Percentiles rank a stretch among this genome's conserved stretches.
Evolutionary conservation across 257 asterid genomes (phyloP).

Genomic region (Ballota nigra): DNA sequence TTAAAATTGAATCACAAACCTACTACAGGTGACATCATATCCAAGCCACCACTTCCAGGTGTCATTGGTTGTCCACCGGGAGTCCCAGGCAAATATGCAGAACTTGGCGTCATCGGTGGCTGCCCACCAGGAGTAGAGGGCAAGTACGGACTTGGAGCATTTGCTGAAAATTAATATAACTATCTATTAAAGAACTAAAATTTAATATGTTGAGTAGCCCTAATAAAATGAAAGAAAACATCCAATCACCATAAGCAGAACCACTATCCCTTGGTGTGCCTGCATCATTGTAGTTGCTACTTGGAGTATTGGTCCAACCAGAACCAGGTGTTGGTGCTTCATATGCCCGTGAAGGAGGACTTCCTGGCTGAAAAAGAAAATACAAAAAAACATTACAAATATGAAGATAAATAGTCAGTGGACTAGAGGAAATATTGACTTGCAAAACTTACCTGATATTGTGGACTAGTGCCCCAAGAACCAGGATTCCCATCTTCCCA

Average conservation of each 20-base stretch:
- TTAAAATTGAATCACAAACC: conserved; percentile 42
- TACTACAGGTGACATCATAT: conserved; percentile 91
- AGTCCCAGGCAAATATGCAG: conserved; percentile 94
- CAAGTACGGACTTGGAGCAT: conserved; percentile 98
- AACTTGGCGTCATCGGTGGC: conserved; percentile 96
- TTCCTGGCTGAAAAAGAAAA: conserved; percentile 64
- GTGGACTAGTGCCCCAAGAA: conserved; percentile 98
- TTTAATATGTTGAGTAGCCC: not conserved
- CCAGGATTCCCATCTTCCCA: conserved; percentile 99
- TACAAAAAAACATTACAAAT: not conserved
- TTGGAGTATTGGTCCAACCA: conserved; percentile 67
- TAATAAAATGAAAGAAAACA: conserved; percentile 4
- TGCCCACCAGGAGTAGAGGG: conserved; percentile 98
- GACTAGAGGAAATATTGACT: not conserved
- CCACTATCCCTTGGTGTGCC: conserved; percentile 86
- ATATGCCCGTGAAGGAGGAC: conserved; percentile 79
- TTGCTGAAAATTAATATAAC: conserved; percentile 44
- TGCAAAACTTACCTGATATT: conserved; percentile 63
- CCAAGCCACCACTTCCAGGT: conserved; percentile 94
- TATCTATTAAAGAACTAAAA: not conserved
- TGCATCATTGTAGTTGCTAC: conserved; percentile 64
- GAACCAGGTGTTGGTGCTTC: conserved; percentile 99
- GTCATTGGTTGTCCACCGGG: conserved; percentile 99
- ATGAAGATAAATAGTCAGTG: not conserved
- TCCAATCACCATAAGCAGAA: conserved; percentile 67